Evolutionary conservation across 148 eudicot species (phyloP).

Genomic region (Polygonum aviculare): DNA sequence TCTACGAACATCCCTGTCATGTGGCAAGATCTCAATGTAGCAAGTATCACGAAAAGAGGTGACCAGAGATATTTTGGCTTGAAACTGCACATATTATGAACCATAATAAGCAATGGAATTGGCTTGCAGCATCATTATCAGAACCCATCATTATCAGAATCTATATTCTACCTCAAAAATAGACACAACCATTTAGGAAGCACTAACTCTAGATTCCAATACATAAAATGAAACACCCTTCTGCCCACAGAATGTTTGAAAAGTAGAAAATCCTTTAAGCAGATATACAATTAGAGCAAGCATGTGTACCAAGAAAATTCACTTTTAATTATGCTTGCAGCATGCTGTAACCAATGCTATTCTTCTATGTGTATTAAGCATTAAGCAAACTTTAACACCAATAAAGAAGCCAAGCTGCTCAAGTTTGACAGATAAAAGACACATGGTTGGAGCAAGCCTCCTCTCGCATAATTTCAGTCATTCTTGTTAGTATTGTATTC

Average conservation of each 20-base stretch:
- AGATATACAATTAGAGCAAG: not conserved
- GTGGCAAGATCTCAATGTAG: conserved; percentile 75
- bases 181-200: not conserved
- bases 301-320: not conserved
- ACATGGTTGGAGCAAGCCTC: not conserved
- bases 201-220: not conserved
- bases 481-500: not conserved
- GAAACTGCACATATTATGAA: conserved; percentile 36
- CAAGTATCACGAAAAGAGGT: conserved; percentile 66
- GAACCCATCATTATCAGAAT: not conserved
- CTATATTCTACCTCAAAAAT: not conserved
- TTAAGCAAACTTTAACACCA: not conserved
- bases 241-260: not conserved
- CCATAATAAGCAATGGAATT: not conserved
- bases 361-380: not conserved
- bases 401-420: not conserved
- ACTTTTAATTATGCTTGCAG: not conserved
- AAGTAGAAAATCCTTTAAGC: conserved; percentile 1
- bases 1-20: conserved; percentile 35
- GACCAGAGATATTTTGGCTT: conserved; percentile 54
- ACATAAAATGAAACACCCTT: not conserved
- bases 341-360: not conserved
- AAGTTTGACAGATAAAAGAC: not conserved
- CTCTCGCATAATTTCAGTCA: not conserved
- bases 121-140: not conserved